Conservation (phyloP, 176 grass and related monocot species). For the Rhynchospora breviuscula region DNA sequence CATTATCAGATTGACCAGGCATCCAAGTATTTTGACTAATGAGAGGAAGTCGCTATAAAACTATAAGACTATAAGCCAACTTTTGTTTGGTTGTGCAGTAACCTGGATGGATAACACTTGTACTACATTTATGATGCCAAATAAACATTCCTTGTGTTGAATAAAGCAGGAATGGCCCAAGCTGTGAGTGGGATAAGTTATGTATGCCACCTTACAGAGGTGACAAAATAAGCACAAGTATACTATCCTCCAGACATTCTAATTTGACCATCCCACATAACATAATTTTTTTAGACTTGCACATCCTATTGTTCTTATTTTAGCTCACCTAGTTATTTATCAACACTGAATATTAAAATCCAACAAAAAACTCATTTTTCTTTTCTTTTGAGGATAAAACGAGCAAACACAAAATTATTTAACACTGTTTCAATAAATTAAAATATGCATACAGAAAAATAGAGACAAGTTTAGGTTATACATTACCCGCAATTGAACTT, state of each 20-base stretch:
- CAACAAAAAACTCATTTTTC: background rate
- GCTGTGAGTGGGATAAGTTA: slow-evolving; percentile 9
- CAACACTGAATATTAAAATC: background rate
- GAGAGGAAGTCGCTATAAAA: background rate
- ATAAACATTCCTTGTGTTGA: slow-evolving; percentile 2
- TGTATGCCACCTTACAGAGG: background rate
- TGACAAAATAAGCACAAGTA: slow-evolving; percentile 7
- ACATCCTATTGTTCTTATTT: too few species aligned
- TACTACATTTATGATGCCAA: background rate
- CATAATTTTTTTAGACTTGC: too few species aligned
- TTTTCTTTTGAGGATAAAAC: background rate
- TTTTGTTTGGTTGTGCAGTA: background rate
- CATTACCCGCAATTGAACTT: too few species aligned
- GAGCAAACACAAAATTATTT: too few species aligned
- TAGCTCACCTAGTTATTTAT: too few species aligned
- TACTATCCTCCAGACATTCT: background rate
- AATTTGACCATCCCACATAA: too few species aligned
- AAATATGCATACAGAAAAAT: too few species aligned
- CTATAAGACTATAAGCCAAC: background rate
- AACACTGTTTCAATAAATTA: too few species aligned
- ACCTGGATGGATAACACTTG: slow-evolving; percentile 3
- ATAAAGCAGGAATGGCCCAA: slow-evolving; percentile 2
- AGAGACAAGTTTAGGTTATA: too few species aligned
- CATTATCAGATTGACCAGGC: background rate
- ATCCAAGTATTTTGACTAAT: background rate